Base-by-base conservation (phyloP, 108 stramenopile species). In the Discostella pseudostelligera region DNA sequence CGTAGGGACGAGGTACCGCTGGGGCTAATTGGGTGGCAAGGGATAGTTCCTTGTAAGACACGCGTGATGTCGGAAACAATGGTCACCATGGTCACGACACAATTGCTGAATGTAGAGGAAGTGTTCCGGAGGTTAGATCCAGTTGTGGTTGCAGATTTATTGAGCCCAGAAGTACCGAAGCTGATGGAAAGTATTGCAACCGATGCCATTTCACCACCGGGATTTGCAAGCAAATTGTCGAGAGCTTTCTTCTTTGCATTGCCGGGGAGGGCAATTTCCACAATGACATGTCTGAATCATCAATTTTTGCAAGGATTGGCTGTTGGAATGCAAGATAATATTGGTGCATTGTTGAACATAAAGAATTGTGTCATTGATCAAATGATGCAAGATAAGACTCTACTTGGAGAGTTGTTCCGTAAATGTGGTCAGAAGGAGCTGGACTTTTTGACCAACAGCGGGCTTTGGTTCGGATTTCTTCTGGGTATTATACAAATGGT, bases 391-490 rank as follows among this genome's bases (percentile, higher is more conserved):
- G 93, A 94, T 79, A 76, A 84, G 24, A 53, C 81, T 29, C 76
- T 86, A 28, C 73, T 94, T 39, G 93, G 93, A 39, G 46, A 75
- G 59, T 62, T 94, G 13, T 94, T 94, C 65, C 71, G 67, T 39
- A 88, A 86, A 62, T 91, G 90, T 22, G 93, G 90, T 4, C 77
- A 87, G 28, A 77, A 77, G 42, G 93, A 94, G 65, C 79, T 94
- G 0, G 89, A 93, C 35, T 92, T 92, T 80, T 59, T 92, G 20
- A 88, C 87, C 11, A 88, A 94, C 45, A 85, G 84, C 70, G 93
- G 93, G 4, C 71, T 97, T n/a, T 96, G 93, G 90, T 95, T 97
- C 65, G 96, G 96, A 6, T 97, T 97, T 61, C 50, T 96, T 16
- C 54, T 97, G 65, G 96, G 96, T 1, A 45, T 93, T 32, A 88